phyloP scores from a whole-genome alignment of 2,329 filamentous ascomycete species.

The Herpotrichia juniperi region DNA sequence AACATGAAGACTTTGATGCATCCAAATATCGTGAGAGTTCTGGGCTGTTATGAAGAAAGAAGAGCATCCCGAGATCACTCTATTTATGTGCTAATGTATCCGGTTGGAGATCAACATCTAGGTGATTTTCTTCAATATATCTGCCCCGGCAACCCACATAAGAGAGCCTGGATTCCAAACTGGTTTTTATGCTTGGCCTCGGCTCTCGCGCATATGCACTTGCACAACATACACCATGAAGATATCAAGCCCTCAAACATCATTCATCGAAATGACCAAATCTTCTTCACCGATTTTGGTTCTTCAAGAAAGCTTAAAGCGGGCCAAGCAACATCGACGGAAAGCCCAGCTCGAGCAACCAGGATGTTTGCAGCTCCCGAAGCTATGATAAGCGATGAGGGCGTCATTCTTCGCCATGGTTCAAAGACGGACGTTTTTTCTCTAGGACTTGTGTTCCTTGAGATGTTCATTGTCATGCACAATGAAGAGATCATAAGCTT shows the following conservation, averaged over 20 bases:
- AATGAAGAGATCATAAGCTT: neutral
- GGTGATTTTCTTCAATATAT: no score
- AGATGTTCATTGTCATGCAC: constrained; percentile 6
- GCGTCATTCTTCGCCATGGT: constrained; percentile 1
- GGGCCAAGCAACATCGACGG: constrained; percentile 8
- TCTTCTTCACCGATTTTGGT: constrained; percentile 14
- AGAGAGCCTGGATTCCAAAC: no score
- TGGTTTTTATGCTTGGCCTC: no score
- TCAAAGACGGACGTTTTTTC: constrained; percentile 10
- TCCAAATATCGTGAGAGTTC: no score
- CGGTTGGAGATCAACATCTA: no score
- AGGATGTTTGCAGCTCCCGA: constrained; percentile 7
- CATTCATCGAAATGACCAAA: constrained; percentile 2
- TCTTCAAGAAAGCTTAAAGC: constrained; percentile 2
- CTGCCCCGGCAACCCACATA: no score
- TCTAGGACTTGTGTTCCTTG: constrained; percentile 8
- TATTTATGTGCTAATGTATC: no score
- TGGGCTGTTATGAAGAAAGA: no score
- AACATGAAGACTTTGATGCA: no score
- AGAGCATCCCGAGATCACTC: no score
- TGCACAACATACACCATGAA: no score
- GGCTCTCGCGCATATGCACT: no score
- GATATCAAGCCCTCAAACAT: constrained; percentile 13
- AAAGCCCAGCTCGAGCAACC: constrained; percentile 4
- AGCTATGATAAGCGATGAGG: neutral